Conservation (phyloP, 148 eudicot species). For the Rhododendron vialii region DNA sequence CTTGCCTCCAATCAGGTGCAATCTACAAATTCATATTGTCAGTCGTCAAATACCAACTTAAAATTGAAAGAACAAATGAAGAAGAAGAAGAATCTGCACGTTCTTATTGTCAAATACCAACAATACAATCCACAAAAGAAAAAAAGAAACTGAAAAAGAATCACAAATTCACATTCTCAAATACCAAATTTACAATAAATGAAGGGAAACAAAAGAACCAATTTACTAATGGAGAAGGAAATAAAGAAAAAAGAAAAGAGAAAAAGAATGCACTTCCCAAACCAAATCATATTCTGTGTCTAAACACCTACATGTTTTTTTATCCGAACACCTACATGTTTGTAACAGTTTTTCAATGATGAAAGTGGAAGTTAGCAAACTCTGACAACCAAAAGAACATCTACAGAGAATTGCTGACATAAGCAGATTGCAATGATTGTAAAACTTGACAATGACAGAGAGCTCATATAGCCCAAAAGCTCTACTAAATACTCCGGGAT, state of each 20-base stretch:
- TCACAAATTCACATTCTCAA: neutral
- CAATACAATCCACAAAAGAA: neutral
- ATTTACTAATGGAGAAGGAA: neutral
- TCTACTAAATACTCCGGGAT: neutral
- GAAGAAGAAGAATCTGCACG: neutral
- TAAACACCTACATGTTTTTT: too few relatives aligned
- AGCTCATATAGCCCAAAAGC: neutral
- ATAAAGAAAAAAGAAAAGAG: too few relatives aligned
- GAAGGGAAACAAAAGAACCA: neutral
- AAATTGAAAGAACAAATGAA: neutral
- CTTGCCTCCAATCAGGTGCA: slow-evolving; percentile 48
- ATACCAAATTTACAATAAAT: neutral
- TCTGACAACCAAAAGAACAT: neutral
- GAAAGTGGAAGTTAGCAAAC: neutral
- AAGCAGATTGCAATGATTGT: neutral
- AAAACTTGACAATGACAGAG: neutral
- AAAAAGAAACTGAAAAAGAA: neutral
- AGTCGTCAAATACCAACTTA: neutral
- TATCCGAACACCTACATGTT: neutral
- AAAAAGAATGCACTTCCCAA: neutral
- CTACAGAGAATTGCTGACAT: neutral
- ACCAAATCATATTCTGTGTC: too few relatives aligned
- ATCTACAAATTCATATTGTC: slow-evolving; percentile 20
- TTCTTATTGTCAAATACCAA: neutral
- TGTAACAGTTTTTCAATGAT: neutral